Base-by-base conservation (phyloP, 352 stramenopile species). In the Globisporangium spiculum region DNA sequence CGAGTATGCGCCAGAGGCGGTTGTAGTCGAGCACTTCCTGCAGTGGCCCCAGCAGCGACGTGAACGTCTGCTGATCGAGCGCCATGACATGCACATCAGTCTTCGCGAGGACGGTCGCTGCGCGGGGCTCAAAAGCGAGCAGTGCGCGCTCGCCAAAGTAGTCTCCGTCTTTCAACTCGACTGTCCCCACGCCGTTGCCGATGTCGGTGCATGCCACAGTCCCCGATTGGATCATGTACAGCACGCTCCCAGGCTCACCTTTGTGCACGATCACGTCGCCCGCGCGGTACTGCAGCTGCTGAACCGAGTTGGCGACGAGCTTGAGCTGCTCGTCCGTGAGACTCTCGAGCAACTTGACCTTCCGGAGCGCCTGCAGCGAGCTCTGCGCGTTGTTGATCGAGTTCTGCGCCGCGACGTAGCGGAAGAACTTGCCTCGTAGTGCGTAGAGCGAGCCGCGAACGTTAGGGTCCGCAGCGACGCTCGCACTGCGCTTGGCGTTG, bases 141-240 rank as follows among this genome's bases (percentile, higher is more conserved):
- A 99, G 74, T 4, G 94, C 91, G 36, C 90, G 83, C 68, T 99
- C 94, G 60, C 94, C 96, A 74, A 98, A 98, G 75, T 94, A 98
- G 56, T 97, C 88, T 12, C 89, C 81, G 22, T 92, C 75, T 44
- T 70, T 70, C 8, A 91, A 67, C 48, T 84, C 72, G 3, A 91
- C 79, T 18, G 77, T 67, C 3, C 57, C 63, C 36, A 73, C 60
- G n/a, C 67, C 74, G 32, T 70, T 78, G 70, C 75, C 92, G 70
- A 89, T 84, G 27, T 87, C 79, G 7, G 75, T 79, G 58, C 78
- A 89, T 48, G 85, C 69, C 8, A 91, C 81, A 9, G 83, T 80
- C 30, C 89, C 89, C 0, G 63, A 65, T 57, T 93, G 77, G 30
- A 96, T 88, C 75, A 96, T 93, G 75, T 94, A 96, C 65, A 96